Percentiles rank a stretch among this genome's conserved stretches.
phyloP scores from a whole-genome alignment of 1,284 basidiomycete genomes.

The Tilletia walkeri region DNA sequence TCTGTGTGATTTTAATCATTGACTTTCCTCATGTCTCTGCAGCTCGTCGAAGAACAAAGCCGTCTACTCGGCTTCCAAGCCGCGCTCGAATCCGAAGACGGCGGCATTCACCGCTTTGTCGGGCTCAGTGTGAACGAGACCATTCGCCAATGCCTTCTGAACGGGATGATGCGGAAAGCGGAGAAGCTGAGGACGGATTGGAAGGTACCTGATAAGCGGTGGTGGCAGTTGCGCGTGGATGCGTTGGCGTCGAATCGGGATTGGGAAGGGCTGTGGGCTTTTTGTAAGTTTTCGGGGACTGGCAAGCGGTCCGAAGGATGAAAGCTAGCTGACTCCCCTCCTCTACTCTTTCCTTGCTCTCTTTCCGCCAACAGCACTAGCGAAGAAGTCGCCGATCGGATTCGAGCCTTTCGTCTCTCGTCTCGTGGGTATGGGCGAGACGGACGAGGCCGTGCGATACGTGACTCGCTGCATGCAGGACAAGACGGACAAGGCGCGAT shows the following conservation, averaged over 20 bases:
- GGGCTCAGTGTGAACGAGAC: slow-evolving; percentile 48
- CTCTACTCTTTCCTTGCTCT: too few relatives aligned
- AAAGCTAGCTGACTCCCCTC: too few relatives aligned
- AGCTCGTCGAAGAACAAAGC: slow-evolving; percentile 87
- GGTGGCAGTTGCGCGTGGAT: slow-evolving; percentile 41
- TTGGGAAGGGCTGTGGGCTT: slow-evolving; percentile 40
- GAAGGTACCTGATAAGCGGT: slow-evolving; percentile 46
- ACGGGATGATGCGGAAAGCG: slow-evolving; percentile 41
- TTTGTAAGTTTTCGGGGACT: slow-evolving; percentile 24
- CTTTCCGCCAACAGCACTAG: not conserved
- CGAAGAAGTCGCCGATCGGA: slow-evolving; percentile 81
- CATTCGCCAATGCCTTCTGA: slow-evolving; percentile 41
- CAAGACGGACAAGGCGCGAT: slow-evolving; percentile 32
- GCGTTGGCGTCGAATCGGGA: slow-evolving; percentile 37
- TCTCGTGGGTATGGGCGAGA: slow-evolving; percentile 41
- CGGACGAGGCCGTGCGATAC: slow-evolving; percentile 42
- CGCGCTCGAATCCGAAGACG: slow-evolving; percentile 79
- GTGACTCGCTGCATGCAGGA: slow-evolving; percentile 36
- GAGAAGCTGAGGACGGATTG: slow-evolving; percentile 50
- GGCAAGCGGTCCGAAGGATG: too few relatives aligned
- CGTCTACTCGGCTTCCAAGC: slow-evolving; percentile 77
- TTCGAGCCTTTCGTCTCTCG: slow-evolving; percentile 60
- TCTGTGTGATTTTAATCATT: not conserved
- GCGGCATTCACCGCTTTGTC: slow-evolving; percentile 57
- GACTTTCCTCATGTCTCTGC: slow-evolving; percentile 5